Evolutionary conservation across 2,329 filamentous ascomycete species (phyloP).

Genomic region (Coniella lustricola): DNA sequence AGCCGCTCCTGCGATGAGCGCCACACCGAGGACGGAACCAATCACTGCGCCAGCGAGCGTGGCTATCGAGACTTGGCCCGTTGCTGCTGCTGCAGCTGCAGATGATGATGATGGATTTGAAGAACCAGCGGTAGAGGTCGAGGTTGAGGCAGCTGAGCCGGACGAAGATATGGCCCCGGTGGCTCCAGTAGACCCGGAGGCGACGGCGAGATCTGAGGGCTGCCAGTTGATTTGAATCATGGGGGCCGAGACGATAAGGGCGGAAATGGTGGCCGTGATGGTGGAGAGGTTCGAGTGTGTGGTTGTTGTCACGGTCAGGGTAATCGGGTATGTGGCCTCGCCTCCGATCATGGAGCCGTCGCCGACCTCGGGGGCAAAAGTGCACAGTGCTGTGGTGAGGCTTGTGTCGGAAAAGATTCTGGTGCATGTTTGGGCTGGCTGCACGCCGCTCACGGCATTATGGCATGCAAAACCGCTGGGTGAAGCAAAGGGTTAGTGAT

Average conservation of each 20-base stretch:
- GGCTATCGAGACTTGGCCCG: neutral
- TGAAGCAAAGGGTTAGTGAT: no score
- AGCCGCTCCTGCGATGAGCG: neutral
- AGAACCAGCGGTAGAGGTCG: neutral
- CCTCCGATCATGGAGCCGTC: neutral
- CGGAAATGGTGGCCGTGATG: neutral
- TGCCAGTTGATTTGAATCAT: slow-evolving; percentile 11
- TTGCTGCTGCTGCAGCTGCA: neutral
- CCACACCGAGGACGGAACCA: neutral
- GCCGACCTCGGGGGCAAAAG: neutral
- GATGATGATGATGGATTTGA: neutral
- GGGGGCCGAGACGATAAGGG: neutral
- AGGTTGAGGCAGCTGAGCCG: neutral
- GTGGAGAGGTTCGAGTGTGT: neutral
- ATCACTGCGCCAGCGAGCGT: neutral
- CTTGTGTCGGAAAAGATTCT: neutral
- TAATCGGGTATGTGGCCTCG: neutral
- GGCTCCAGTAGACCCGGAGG: neutral
- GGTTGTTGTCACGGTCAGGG: neutral
- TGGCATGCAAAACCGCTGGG: neutral
- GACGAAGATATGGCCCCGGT: neutral
- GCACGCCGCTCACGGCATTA: neutral
- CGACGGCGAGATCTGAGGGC: neutral
- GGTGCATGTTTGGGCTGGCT: neutral
- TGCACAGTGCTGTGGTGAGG: neutral